A percentile compares a stretch with the other conserved stretches of the same genome.
These are phyloP conservation scores for Zygotorulaspora florentina DNA, from an alignment of 805 yeast species.

Conservation along the genomic window DNA sequence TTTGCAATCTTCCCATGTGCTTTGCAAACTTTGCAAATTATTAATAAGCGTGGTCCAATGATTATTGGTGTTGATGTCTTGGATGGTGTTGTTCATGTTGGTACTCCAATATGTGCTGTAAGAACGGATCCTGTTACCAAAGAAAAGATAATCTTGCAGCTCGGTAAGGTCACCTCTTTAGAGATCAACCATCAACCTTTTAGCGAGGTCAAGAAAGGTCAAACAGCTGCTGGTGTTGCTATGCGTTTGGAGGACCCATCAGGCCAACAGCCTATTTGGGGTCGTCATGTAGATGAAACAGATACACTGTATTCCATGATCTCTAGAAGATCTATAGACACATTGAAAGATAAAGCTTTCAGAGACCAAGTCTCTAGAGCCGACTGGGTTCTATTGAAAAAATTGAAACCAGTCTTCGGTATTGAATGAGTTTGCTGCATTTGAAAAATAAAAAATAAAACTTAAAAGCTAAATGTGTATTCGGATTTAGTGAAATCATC, in stretches of 20 bases:
- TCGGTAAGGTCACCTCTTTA: slow-evolving; percentile 88
- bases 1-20: slow-evolving; percentile 95
- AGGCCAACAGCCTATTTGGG: slow-evolving; percentile 94
- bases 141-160: slow-evolving; percentile 56
- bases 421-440: slow-evolving; percentile 41
- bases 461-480: not conserved
- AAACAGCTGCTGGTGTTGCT: slow-evolving; percentile 97
- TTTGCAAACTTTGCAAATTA: slow-evolving; percentile 87
- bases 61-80: slow-evolving; percentile 96
- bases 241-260: slow-evolving; percentile 94
- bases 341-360: slow-evolving; percentile 98
- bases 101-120: slow-evolving; percentile 95
- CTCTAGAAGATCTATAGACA: slow-evolving; percentile 85
- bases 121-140: slow-evolving; percentile 83
- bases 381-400: slow-evolving; percentile 90
- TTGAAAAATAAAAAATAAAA: not conserved
- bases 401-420: slow-evolving; percentile 82
- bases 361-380: slow-evolving; percentile 90
- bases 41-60: slow-evolving; percentile 98
- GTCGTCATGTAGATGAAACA: slow-evolving; percentile 94
- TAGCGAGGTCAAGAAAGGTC: slow-evolving; percentile 83
- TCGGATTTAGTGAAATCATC: not conserved
- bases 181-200: slow-evolving; percentile 92
- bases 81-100: slow-evolving; percentile 84
- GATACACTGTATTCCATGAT: slow-evolving; percentile 89